Evolutionary conservation across 306 rosid species (phyloP).

Genomic region (Lathyrus oleraceus): DNA sequence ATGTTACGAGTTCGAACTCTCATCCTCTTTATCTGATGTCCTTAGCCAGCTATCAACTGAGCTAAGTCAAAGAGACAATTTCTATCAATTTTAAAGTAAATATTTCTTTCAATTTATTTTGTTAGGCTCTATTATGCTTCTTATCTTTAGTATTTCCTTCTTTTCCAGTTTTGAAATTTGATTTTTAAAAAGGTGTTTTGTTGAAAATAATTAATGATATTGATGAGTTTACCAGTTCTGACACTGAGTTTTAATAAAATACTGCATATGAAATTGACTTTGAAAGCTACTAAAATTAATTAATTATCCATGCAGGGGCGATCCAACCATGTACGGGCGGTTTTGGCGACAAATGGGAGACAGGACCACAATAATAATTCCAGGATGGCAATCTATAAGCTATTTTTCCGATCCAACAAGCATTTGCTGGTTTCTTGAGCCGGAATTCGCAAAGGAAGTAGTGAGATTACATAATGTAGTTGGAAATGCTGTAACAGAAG

Average conservation of each 20-base stretch:
- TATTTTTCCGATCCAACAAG: slow-evolving; percentile 65
- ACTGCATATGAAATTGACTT: neutral
- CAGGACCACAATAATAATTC: slow-evolving; percentile 57
- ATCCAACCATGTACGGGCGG: slow-evolving; percentile 74
- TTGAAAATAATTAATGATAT: slow-evolving; percentile 4
- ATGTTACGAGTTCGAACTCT: too few relatives aligned
- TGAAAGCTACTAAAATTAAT: neutral
- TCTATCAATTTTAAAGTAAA: too few relatives aligned
- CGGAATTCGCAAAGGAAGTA: slow-evolving; percentile 63
- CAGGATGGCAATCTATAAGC: slow-evolving; percentile 83
- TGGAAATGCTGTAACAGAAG: slow-evolving; percentile 77
- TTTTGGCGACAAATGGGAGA: slow-evolving; percentile 74
- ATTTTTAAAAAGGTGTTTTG: neutral
- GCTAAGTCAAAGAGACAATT: too few relatives aligned
- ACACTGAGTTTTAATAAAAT: neutral
- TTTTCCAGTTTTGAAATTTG: neutral
- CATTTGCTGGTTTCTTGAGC: slow-evolving; percentile 84
- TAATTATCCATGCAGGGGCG: slow-evolving; percentile 63
- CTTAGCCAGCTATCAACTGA: too few relatives aligned
- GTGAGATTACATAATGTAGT: slow-evolving; percentile 69
- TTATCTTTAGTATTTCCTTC: neutral
- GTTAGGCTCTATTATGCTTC: too few relatives aligned
- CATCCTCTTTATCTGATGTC: too few relatives aligned
- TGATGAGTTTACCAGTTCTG: neutral
- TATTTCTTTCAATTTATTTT: too few relatives aligned